These are phyloP conservation scores for Pseudocercospora pini-densiflorae DNA, from an alignment of 2,329 filamentous ascomycete genomes.

Conservation along the genomic window DNA sequence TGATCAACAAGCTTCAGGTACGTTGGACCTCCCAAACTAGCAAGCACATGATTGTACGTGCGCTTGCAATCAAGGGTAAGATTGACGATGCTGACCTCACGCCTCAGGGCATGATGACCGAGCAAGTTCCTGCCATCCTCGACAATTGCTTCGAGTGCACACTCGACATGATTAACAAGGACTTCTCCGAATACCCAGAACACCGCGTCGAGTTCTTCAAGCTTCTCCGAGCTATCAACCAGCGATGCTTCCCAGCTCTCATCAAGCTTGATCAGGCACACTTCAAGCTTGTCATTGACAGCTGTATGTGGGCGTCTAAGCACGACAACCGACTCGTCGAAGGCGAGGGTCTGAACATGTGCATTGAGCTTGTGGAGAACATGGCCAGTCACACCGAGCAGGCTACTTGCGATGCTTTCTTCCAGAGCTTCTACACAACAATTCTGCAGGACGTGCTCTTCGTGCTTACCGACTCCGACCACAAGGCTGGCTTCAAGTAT, in stretches of 20 bases:
- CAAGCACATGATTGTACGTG: conserved; percentile 53
- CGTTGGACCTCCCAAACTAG: conserved; percentile 62
- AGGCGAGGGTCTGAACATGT: conserved; percentile 96
- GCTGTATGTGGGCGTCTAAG: conserved; percentile 99
- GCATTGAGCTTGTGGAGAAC: conserved; percentile 94
- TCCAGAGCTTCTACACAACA: conserved; percentile 94
- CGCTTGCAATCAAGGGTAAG: conserved; percentile 26
- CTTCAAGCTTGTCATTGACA: conserved; percentile 99
- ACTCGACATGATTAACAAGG: conserved; percentile 99
- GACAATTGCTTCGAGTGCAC: conserved; percentile 99
- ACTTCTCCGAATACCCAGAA: conserved; percentile 98
- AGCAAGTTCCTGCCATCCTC: conserved; percentile 97
- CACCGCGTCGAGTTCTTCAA: conserved; percentile 99
- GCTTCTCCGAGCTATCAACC: conserved; percentile 90
- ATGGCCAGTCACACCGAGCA: conserved; percentile 85
- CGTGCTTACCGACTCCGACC: conserved; percentile 93
- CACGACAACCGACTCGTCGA: conserved; percentile 99
- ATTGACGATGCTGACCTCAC: conserved; percentile 34
- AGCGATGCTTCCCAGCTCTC: conserved; percentile 94
- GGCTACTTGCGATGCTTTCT: conserved; percentile 89
- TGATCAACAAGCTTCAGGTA: conserved; percentile 95
- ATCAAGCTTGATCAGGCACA: conserved; percentile 93
- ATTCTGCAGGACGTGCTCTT: conserved; percentile 99
- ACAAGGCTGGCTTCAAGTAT: conserved; percentile 99
- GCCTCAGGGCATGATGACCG: conserved; percentile 86